Evolutionary conservation across 2,329 filamentous ascomycete genomes (phyloP).

Genomic region (Colletotrichum melonis): DNA sequence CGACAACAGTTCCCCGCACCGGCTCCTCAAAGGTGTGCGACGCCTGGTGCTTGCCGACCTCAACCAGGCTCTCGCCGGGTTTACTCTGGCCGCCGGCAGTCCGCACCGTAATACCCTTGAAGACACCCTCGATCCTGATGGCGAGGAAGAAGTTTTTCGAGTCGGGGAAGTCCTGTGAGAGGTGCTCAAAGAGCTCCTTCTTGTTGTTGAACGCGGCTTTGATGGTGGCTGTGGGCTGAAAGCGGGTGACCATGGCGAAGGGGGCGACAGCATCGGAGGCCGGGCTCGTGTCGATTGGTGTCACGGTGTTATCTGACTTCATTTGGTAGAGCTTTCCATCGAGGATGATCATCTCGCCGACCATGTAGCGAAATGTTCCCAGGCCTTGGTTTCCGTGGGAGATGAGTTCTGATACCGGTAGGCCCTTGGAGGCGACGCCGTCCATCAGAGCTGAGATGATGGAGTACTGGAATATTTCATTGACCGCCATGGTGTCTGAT

Average conservation of each 20-base stretch:
- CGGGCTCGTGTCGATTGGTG: slow-evolving; percentile 38
- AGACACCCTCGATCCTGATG: slow-evolving; percentile 44
- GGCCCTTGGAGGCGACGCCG: slow-evolving; percentile 46
- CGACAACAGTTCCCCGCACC: slow-evolving; percentile 44
- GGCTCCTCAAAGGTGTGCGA: slow-evolving; percentile 41
- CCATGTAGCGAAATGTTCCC: slow-evolving; percentile 48
- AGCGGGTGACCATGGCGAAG: slow-evolving; percentile 48
- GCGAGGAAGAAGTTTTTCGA: slow-evolving; percentile 45
- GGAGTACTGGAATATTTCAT: slow-evolving; percentile 49
- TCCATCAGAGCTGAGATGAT: slow-evolving; percentile 49
- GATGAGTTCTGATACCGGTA: slow-evolving; percentile 43
- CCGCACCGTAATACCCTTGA: slow-evolving; percentile 43
- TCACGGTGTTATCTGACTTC: slow-evolving; percentile 47
- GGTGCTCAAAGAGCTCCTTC: slow-evolving; percentile 38
- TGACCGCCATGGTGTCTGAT: slow-evolving; percentile 41
- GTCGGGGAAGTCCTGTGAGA: slow-evolving; percentile 40
- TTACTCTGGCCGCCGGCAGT: slow-evolving; percentile 45
- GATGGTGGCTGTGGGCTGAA: slow-evolving; percentile 39
- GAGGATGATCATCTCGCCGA: slow-evolving; percentile 49
- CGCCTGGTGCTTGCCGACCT: slow-evolving; percentile 44
- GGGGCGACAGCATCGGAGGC: slow-evolving; percentile 41
- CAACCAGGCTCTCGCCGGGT: slow-evolving; percentile 42
- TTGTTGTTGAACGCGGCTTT: slow-evolving; percentile 42
- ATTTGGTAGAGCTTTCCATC: slow-evolving; percentile 48
- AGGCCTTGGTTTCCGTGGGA: slow-evolving; percentile 48